These are phyloP conservation scores for Trypanosoma melophagium DNA, from an alignment of 208 protist species.

Conservation along the genomic window DNA sequence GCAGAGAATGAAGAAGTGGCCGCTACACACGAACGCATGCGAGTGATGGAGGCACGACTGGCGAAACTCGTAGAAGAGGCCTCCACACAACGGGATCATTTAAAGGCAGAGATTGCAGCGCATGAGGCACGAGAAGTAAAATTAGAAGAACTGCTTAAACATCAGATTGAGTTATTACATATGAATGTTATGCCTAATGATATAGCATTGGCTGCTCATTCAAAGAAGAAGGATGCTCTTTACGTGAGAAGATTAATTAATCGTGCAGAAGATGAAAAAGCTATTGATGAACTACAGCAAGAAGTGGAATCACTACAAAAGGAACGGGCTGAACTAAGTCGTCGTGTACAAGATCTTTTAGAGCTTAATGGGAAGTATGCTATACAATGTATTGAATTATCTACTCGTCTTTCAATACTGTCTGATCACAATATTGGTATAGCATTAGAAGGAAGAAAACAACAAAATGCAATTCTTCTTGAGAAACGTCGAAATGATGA, in stretches of 20 bases:
- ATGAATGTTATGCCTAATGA: conserved; percentile 13
- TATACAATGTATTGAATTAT: conserved; percentile 65
- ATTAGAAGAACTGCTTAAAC: conserved; percentile 60
- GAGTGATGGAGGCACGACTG: conserved; percentile 66
- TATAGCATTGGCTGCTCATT: conserved; percentile 11
- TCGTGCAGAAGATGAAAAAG: conserved; percentile 59
- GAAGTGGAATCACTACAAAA: conserved; percentile 34
- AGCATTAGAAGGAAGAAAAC: conserved; percentile 50
- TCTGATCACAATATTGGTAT: conserved; percentile 73
- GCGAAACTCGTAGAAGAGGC: conserved; percentile 72
- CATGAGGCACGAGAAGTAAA: conserved; percentile 40
- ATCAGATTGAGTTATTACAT: conserved; percentile 74
- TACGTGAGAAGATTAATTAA: conserved; percentile 70
- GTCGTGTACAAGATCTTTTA: conserved; percentile 41
- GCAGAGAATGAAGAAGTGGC: conserved; percentile 51
- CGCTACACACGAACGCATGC: conserved; percentile 63
- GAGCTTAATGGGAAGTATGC: conserved; percentile 77
- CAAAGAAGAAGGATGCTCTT: conserved; percentile 26
- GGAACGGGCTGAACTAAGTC: conserved; percentile 20
- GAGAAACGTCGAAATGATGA: conserved; percentile 45
- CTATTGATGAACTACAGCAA: conserved; percentile 56
- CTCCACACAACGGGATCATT: conserved; percentile 71
- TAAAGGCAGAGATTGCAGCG: conserved; percentile 58
- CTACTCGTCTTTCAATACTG: conserved; percentile 66
- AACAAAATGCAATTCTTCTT: conserved; percentile 46